phyloP scores from a whole-genome alignment of 2,329 filamentous ascomycete species.

The Sporothrix pallida region DNA sequence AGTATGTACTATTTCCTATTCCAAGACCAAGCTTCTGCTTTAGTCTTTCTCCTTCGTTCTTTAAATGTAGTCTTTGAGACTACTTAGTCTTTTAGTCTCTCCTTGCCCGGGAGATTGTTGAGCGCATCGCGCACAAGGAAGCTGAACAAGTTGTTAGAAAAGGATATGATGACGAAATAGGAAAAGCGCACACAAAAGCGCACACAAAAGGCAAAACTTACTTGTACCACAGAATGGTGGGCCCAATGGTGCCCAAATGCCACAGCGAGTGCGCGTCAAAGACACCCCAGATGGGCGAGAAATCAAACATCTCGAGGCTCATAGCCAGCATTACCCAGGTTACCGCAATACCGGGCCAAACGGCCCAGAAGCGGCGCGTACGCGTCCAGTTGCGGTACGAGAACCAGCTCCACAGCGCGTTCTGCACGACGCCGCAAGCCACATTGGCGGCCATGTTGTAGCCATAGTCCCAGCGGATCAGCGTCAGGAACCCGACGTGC shows the following conservation, averaged over 20 bases:
- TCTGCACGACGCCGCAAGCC: conserved; percentile 76
- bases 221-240: conserved; percentile 93
- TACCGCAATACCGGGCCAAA: conserved; percentile 89
- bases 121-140: conserved; percentile 86
- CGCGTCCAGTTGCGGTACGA: conserved; percentile 75
- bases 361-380: conserved; percentile 76
- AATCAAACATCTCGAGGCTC: conserved; percentile 95
- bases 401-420: conserved; percentile 85
- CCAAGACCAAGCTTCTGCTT: background rate
- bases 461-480: conserved; percentile 90
- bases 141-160: conserved; percentile 55
- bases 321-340: conserved; percentile 91
- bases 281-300: conserved; percentile 79
- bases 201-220: conserved; percentile 58
- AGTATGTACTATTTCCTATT: background rate
- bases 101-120: conserved; percentile 73
- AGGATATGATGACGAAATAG: background rate
- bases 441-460: conserved; percentile 99
- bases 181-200: background rate
- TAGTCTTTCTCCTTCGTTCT: background rate
- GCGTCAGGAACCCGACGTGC: conserved; percentile 83
- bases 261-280: conserved; percentile 94
- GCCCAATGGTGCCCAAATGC: conserved; percentile 91
- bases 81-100: conserved; percentile 65
- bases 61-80: background rate